Conservation (phyloP, 371 early-diverging fungal species). For the Zychaea mexicana region DNA sequence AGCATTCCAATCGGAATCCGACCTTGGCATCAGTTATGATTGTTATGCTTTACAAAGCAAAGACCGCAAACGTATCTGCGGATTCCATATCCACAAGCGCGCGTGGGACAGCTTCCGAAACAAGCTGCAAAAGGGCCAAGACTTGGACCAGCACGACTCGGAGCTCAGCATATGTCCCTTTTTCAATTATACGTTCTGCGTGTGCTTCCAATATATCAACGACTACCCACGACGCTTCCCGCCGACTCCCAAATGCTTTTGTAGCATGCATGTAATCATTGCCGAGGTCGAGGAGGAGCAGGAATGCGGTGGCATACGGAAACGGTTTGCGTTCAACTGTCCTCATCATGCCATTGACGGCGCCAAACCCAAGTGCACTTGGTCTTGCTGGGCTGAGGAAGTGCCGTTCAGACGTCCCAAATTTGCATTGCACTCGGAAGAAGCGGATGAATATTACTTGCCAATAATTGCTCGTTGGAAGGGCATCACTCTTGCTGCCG, state of each 20-base stretch:
- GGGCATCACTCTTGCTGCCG: too few relatives aligned
- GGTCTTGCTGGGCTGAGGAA: slow-evolving; percentile 27
- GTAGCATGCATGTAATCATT: slow-evolving; percentile 14
- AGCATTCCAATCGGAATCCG: slow-evolving; percentile 21
- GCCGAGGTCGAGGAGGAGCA: neutral
- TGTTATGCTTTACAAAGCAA: slow-evolving; percentile 15
- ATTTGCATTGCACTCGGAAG: neutral
- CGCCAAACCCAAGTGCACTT: slow-evolving; percentile 30
- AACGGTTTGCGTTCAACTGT: slow-evolving; percentile 29
- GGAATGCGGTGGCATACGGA: neutral
- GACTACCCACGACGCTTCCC: slow-evolving; percentile 4
- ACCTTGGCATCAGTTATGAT: slow-evolving; percentile 33
- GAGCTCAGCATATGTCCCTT: slow-evolving; percentile 42
- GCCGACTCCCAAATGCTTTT: slow-evolving; percentile 21
- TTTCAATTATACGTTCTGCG: slow-evolving; percentile 52
- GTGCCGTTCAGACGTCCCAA: slow-evolving; percentile 22
- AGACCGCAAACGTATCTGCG: slow-evolving; percentile 26
- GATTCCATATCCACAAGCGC: slow-evolving; percentile 48
- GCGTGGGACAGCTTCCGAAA: slow-evolving; percentile 34
- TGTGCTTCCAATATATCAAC: slow-evolving; percentile 33
- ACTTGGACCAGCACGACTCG: slow-evolving; percentile 22
- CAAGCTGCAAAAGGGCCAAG: slow-evolving; percentile 1
- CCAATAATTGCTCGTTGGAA: neutral
- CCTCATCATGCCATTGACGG: slow-evolving; percentile 28
- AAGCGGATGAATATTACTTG: neutral